Evolutionary conservation across 306 rosid genomes (phyloP), one percentile per base, ranked within the genome.

Genomic region (Ziziphus jujuba): DNA sequence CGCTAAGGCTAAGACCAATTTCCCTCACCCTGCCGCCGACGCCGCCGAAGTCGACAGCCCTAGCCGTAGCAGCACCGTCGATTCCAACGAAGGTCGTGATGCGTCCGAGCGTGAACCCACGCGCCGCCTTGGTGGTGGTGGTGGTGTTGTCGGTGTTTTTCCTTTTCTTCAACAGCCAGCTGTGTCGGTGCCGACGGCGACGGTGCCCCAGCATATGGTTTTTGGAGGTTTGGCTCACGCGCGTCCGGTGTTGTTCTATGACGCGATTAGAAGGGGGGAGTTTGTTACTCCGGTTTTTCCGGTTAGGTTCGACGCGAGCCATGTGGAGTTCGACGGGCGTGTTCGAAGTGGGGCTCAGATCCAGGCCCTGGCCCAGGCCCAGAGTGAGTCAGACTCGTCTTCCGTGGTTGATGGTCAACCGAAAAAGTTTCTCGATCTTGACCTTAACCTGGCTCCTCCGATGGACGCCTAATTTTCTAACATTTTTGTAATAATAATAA

Each of bases 1-100:
- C 31, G 47, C 53, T 4, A 71, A 71, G n/a, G 75, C 75, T 0
- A 71, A 71, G 21, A 71, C 68, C 59, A 71, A 72, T 20, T 72
- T 72, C 0, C 76, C 76, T 21, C 51, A 34, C 5, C 55, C 50
- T 0, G 63, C 64, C 7, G 38, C 53, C n/a, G 57, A 17, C 48
- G 15, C 2, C 12, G 45, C 45, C 1, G 12, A 40, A 9, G 45
- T 7, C 12, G 45, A 43, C 12, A 61, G 70, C 22, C 69, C 70
- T 7, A 61, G 64, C 19, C 22, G 45, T 6, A 63, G 28, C 57
- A 63, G 70, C 58, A 72, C 71, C 35, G 71, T 63, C 35, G 77
- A 72, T 8, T 72, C 71, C 23, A 63, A 65, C 6, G 49, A n/a
- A n/a, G n/a, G 59, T 23, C 36, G 31, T 4, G 60, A 35, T 21